These are phyloP conservation scores for Rosa hybrid DNA, from an alignment of 331 rosid genomes.

Conservation along the genomic window DNA sequence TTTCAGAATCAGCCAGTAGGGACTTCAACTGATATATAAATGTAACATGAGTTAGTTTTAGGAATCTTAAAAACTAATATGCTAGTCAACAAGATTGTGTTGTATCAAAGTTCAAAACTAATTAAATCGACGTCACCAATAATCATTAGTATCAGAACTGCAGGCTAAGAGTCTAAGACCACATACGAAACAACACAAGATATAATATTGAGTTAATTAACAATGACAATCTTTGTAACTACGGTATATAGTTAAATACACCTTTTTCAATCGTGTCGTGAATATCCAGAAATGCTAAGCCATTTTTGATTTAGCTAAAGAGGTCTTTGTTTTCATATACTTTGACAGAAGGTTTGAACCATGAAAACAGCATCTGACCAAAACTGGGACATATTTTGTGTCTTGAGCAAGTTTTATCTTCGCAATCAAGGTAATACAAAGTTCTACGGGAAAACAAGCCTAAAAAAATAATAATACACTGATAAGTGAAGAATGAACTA, in stretches of 20 bases:
- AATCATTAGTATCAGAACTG: not conserved
- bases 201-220: not conserved
- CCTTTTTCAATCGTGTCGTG: not conserved
- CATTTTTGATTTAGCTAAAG: not conserved
- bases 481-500: not conserved
- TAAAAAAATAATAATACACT: not conserved
- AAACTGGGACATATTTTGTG: not conserved
- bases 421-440: not conserved
- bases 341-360: not conserved
- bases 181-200: not conserved
- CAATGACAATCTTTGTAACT: not conserved
- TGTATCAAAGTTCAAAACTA: not conserved
- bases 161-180: not conserved
- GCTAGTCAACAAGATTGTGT: not conserved
- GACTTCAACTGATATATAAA: conserved; percentile 50
- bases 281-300: not conserved
- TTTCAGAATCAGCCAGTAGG: conserved; percentile 70
- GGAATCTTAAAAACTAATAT: not conserved
- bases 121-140: not conserved
- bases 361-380: not conserved
- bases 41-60: not conserved
- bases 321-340: not conserved
- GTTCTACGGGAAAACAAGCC: not conserved
- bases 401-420: not conserved
- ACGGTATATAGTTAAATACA: not conserved